Conservation (phyloP, 2,329 filamentous ascomycete species). For the Cercospora zeina region DNA sequence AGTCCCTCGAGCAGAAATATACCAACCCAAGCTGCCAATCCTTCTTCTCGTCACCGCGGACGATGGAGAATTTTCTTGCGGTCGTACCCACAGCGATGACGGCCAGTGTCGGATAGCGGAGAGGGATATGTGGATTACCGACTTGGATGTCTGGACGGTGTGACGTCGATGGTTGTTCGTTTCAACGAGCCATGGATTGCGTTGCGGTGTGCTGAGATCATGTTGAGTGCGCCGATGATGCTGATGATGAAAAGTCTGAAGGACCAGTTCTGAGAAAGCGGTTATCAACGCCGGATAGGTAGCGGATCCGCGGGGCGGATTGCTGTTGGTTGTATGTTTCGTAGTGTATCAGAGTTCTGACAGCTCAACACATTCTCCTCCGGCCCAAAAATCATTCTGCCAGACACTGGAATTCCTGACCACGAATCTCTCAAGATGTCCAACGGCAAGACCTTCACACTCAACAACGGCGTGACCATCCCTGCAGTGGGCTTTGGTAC, state of each 20-base stretch:
- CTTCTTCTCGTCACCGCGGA: neutral
- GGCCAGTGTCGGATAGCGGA: slow-evolving; percentile 13
- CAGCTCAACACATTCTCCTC: neutral
- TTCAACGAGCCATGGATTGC: neutral
- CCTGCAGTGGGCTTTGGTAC: slow-evolving; percentile 66
- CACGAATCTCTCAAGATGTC: slow-evolving; percentile 55
- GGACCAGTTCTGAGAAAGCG: neutral
- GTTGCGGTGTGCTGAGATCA: slow-evolving; percentile 1
- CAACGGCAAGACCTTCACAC: slow-evolving; percentile 53
- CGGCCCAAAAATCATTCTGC: neutral
- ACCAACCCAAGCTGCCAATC: neutral
- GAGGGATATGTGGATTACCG: neutral
- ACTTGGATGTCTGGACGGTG: slow-evolving; percentile 5
- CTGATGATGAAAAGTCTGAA: slow-evolving; percentile 18
- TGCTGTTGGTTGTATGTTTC: neutral
- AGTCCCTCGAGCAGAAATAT: neutral
- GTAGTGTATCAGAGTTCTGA: slow-evolving; percentile 6
- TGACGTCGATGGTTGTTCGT: slow-evolving; percentile 10
- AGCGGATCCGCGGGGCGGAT: neutral
- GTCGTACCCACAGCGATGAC: slow-evolving; percentile 8
- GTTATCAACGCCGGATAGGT: neutral
- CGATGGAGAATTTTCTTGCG: neutral
- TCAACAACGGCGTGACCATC: slow-evolving; percentile 61
- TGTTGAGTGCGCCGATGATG: slow-evolving; percentile 7
- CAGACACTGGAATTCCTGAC: neutral